A percentile compares a stretch with the other conserved stretches of the same genome.
Conservation (phyloP, 148 eudicot genomes). For the Spergularia bocconei region DNA sequence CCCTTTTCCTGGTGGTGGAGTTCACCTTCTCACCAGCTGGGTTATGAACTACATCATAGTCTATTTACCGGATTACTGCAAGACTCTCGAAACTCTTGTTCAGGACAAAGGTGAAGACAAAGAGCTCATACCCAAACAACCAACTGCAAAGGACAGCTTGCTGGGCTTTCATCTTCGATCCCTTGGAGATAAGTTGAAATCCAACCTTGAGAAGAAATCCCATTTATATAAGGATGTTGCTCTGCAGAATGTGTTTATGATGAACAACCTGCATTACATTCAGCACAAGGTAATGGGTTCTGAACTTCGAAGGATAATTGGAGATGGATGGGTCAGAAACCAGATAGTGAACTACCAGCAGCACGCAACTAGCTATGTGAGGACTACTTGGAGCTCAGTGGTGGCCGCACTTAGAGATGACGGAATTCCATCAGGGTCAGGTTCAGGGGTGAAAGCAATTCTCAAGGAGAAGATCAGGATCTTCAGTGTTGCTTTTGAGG, state of each 20-base stretch:
- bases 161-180: constrained; percentile 46
- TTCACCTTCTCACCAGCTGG: constrained; percentile 65
- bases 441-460: constrained; percentile 29
- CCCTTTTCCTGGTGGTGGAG: constrained; percentile 55
- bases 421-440: constrained; percentile 36
- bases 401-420: constrained; percentile 48
- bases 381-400: constrained; percentile 61
- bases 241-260: constrained; percentile 56
- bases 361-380: constrained; percentile 62
- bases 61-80: constrained; percentile 38
- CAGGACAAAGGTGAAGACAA: constrained; percentile 24
- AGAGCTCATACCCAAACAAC: not conserved
- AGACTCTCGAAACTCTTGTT: constrained; percentile 55
- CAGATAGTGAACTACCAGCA: constrained; percentile 40
- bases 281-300: constrained; percentile 54
- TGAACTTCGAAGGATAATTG: constrained; percentile 34
- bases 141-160: constrained; percentile 10
- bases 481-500: constrained; percentile 63
- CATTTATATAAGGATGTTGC: constrained; percentile 55
- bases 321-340: constrained; percentile 60
- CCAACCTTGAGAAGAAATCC: constrained; percentile 53
- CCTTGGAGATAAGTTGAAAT: constrained; percentile 41
- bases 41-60: constrained; percentile 68
- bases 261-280: constrained; percentile 79
- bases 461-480: constrained; percentile 53